phyloP scores from a whole-genome alignment of 805 yeast genomes.

The Spencermartinsiella europaea region DNA sequence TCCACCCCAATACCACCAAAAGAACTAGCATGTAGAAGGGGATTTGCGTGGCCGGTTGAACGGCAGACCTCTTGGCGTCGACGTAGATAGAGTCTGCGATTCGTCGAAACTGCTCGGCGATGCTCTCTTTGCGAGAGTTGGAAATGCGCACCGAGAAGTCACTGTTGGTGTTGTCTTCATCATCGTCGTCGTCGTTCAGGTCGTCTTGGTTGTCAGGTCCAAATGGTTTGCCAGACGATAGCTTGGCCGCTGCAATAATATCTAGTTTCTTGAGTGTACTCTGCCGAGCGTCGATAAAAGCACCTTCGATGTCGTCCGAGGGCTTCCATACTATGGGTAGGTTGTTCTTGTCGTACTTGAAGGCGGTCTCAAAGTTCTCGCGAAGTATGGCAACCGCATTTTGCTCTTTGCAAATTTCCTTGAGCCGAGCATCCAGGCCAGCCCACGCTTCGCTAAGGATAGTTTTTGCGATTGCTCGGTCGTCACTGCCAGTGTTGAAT shows the following conservation, averaged over 20 bases:
- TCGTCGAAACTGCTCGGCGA: slow-evolving; percentile 58
- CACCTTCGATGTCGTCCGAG: slow-evolving; percentile 63
- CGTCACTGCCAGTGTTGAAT: slow-evolving; percentile 33
- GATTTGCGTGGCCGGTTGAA: slow-evolving; percentile 69
- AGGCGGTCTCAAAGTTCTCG: slow-evolving; percentile 75
- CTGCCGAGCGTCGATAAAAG: slow-evolving; percentile 56
- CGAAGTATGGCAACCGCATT: slow-evolving; percentile 59
- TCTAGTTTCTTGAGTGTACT: slow-evolving; percentile 56
- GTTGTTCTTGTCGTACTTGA: slow-evolving; percentile 78
- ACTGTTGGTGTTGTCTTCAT: slow-evolving; percentile 28
- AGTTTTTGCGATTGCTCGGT: slow-evolving; percentile 37
- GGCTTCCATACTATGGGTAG: slow-evolving; percentile 78
- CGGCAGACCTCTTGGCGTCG: slow-evolving; percentile 83
- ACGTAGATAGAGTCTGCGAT: slow-evolving; percentile 74
- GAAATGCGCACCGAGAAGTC: slow-evolving; percentile 54
- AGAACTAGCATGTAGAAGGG: slow-evolving; percentile 78
- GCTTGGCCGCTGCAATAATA: slow-evolving; percentile 48
- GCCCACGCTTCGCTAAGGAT: slow-evolving; percentile 62
- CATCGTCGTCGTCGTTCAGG: slow-evolving; percentile 36
- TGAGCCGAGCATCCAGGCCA: slow-evolving; percentile 51
- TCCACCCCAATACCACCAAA: slow-evolving; percentile 83
- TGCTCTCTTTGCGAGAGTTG: slow-evolving; percentile 50
- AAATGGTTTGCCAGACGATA: slow-evolving; percentile 47
- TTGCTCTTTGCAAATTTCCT: slow-evolving; percentile 61
- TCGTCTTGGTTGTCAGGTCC: slow-evolving; percentile 52